phyloP scores from a whole-genome alignment of 495 filamentous ascomycete genomes.

The Podospora didyma region DNA sequence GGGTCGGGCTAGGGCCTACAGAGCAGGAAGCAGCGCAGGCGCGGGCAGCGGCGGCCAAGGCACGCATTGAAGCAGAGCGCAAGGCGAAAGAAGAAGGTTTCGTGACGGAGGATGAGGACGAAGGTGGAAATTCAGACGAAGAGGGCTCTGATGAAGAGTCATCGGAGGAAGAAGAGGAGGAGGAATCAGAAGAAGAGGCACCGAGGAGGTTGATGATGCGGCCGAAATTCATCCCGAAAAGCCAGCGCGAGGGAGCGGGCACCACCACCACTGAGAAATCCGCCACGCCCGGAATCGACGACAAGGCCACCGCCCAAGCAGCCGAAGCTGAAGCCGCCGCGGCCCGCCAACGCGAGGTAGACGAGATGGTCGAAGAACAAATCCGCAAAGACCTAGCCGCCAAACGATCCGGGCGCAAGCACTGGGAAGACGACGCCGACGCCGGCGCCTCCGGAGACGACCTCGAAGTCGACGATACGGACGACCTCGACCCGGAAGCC shows the following conservation, averaged over 20 bases:
- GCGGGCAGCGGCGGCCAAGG: conserved; percentile 38
- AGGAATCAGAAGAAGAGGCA: conserved; percentile 62
- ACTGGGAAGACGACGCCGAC: conserved; percentile 86
- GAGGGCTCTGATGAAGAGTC: conserved; percentile 46
- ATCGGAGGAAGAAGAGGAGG: conserved; percentile 39
- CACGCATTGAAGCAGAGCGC: conserved; percentile 38
- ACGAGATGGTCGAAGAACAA: conserved; percentile 82
- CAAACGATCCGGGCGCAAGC: conserved; percentile 67
- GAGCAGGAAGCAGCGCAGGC: conserved; percentile 42
- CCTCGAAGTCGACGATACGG: conserved; percentile 77
- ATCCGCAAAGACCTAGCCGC: conserved; percentile 75
- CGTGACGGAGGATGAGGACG: conserved; percentile 56
- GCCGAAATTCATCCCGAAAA: conserved; percentile 89
- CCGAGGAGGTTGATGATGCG: conserved; percentile 71
- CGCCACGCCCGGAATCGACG: not conserved
- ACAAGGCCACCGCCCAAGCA: conserved; percentile 28
- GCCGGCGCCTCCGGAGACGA: conserved; percentile 69
- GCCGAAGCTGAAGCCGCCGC: conserved; percentile 42
- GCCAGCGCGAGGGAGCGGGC: conserved; percentile 49
- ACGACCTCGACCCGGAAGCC: conserved; percentile 81
- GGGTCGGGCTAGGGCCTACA: conserved; percentile 37
- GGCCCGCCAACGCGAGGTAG: conserved; percentile 59
- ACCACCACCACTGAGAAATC: conserved; percentile 9
- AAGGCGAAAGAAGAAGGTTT: conserved; percentile 68
- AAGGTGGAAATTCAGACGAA: conserved; percentile 24